Percentiles rank a stretch among this genome's conserved stretches.
These are phyloP conservation scores for Cercis canadensis DNA, from an alignment of 306 rosid species.

Conservation along the genomic window DNA sequence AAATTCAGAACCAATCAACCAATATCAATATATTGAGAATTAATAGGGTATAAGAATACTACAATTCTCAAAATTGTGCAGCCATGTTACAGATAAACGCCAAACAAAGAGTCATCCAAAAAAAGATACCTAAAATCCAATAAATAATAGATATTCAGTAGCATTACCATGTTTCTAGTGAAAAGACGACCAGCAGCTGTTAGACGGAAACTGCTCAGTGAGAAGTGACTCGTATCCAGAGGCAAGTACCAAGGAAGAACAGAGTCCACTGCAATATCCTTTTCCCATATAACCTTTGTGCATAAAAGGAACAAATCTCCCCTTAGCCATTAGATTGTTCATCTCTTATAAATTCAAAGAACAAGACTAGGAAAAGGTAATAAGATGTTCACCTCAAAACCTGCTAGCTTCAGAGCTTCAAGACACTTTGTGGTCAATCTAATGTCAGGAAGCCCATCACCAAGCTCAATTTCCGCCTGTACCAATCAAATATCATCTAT, in stretches of 20 bases:
- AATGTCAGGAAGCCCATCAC: constrained; percentile 97
- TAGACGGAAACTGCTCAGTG: constrained; percentile 90
- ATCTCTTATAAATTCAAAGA: constrained; percentile 19
- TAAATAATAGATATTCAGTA: constrained; percentile 9
- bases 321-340: constrained; percentile 18
- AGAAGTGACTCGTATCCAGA: constrained; percentile 84
- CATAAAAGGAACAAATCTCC: neutral
- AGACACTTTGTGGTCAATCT: constrained; percentile 83
- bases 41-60: neutral
- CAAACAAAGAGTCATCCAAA: neutral
- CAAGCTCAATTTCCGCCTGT: constrained; percentile 94
- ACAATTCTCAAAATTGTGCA: constrained; percentile 4
- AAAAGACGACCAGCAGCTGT: constrained; percentile 79
- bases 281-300: constrained; percentile 82
- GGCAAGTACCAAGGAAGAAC: constrained; percentile 93
- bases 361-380: constrained; percentile 15
- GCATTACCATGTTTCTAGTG: constrained; percentile 82
- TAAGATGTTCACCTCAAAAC: constrained; percentile 80
- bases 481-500: constrained; percentile 18
- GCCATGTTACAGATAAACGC: constrained; percentile 23
- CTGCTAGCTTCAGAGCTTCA: constrained; percentile 91
- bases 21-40: constrained; percentile 18
- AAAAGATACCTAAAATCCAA: constrained; percentile 26
- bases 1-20: constrained; percentile 22
- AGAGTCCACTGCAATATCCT: constrained; percentile 75